Evolutionary conservation across 208 protist species (phyloP).

Genomic region (Acanthamoeba lenticulata): DNA sequence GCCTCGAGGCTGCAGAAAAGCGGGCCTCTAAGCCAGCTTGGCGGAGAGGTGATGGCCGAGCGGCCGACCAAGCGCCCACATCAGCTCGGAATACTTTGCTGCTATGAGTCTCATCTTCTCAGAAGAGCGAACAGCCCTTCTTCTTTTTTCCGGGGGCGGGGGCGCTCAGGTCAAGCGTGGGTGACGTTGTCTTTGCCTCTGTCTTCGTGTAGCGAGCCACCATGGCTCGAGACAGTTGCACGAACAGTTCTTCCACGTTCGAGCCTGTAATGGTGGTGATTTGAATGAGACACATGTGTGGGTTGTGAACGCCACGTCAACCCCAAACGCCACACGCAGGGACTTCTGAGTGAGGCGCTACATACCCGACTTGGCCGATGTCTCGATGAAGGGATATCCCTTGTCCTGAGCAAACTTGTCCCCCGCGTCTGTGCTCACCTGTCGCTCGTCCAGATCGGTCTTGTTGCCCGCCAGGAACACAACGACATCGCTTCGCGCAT

Average conservation of each 20-base stretch:
- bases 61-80: too few species aligned
- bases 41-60: too few species aligned
- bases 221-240: neutral
- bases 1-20: too few species aligned
- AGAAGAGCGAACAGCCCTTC: conserved; percentile 39
- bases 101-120: neutral
- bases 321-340: too few species aligned
- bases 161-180: neutral
- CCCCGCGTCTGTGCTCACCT: neutral
- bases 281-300: too few species aligned
- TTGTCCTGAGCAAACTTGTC: conserved; percentile 19
- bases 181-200: neutral
- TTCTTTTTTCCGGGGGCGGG: neutral
- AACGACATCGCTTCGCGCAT: neutral
- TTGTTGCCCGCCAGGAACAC: conserved; percentile 64
- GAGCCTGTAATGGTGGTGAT: neutral
- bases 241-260: neutral
- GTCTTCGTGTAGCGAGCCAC: neutral
- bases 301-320: too few species aligned
- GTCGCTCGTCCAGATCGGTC: neutral
- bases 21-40: too few species aligned
- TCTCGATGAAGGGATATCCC: conserved; percentile 33
- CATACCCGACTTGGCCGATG: conserved; percentile 19
- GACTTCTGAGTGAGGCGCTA: too few species aligned
- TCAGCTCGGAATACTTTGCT: too few species aligned